phyloP scores from a whole-genome alignment of 257 asterid species.

The Solanum sitiens region DNA sequence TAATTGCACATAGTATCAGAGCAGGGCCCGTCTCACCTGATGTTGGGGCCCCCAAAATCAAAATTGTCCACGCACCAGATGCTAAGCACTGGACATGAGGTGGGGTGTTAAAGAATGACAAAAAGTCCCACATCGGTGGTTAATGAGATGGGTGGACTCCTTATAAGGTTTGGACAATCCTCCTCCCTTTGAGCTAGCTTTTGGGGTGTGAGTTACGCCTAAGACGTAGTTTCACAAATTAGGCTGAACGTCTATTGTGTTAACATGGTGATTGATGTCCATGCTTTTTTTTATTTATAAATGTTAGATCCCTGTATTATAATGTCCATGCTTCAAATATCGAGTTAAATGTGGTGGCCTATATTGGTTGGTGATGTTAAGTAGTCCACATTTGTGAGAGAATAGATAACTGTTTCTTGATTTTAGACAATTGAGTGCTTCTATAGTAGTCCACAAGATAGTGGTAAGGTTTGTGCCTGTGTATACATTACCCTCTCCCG shows the following conservation, averaged over 20 bases:
- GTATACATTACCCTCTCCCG: neutral
- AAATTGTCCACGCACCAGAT: too few relatives aligned
- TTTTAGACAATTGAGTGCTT: neutral
- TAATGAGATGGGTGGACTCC: too few relatives aligned
- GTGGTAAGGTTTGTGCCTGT: neutral
- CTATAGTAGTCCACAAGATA: neutral
- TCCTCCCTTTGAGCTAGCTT: too few relatives aligned
- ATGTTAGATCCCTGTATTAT: neutral
- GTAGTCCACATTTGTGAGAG: neutral
- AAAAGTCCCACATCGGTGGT: too few relatives aligned
- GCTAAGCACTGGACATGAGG: too few relatives aligned
- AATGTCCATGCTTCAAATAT: neutral
- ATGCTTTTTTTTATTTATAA: neutral
- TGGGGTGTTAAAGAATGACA: too few relatives aligned
- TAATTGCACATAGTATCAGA: too few relatives aligned
- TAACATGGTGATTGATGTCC: neutral
- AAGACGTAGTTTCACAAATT: too few relatives aligned
- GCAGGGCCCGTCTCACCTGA: too few relatives aligned
- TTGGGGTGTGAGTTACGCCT: too few relatives aligned
- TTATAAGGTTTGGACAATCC: too few relatives aligned
- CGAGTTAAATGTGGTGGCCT: neutral
- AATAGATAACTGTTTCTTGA: neutral
- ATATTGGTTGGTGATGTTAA: neutral
- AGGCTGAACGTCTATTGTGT: neutral
- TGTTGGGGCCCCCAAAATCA: too few relatives aligned